Evolutionary conservation across 768 basidiomycete genomes (phyloP).

Genomic region (Hericium alpestre): DNA sequence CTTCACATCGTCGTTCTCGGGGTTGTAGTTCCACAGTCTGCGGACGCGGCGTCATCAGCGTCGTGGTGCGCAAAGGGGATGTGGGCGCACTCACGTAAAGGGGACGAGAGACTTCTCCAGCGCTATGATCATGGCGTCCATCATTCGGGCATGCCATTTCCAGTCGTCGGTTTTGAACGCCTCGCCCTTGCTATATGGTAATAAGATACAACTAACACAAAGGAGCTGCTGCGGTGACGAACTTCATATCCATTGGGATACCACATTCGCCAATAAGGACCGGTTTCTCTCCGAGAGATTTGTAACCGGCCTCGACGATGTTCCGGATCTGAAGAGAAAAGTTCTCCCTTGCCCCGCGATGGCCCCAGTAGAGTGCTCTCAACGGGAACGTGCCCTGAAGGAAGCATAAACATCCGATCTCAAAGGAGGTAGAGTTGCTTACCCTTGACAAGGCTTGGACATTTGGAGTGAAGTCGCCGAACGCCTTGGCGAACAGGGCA

Average conservation of each 20-base stretch:
- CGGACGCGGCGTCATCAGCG: not conserved
- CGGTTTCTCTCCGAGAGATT: conserved; percentile 69
- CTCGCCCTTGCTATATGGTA: conserved; percentile 42
- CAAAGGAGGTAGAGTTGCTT: conserved; percentile 13
- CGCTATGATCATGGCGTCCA: conserved; percentile 85
- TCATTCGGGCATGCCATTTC: conserved; percentile 79
- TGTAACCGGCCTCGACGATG: conserved; percentile 59
- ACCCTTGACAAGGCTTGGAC: conserved; percentile 89
- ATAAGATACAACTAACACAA: not conserved
- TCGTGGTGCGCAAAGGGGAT: not conserved
- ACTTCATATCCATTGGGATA: conserved; percentile 98
- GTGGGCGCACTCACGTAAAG: conserved; percentile 60
- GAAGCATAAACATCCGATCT: conserved; percentile 5
- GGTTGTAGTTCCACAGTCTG: conserved; percentile 94
- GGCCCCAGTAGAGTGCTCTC: conserved; percentile 82
- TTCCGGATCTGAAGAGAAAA: conserved; percentile 74
- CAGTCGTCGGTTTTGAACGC: conserved; percentile 70
- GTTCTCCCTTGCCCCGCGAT: conserved; percentile 69
- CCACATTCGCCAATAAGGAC: conserved; percentile 89
- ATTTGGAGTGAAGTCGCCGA: conserved; percentile 80
- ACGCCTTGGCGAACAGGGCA: conserved; percentile 73
- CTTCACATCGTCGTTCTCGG: conserved; percentile 61
- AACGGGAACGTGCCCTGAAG: conserved; percentile 75
- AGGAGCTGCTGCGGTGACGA: not conserved
- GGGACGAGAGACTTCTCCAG: conserved; percentile 68